phyloP scores from a whole-genome alignment of 2,329 filamentous ascomycete species.

The Sarocladium oryzae region DNA sequence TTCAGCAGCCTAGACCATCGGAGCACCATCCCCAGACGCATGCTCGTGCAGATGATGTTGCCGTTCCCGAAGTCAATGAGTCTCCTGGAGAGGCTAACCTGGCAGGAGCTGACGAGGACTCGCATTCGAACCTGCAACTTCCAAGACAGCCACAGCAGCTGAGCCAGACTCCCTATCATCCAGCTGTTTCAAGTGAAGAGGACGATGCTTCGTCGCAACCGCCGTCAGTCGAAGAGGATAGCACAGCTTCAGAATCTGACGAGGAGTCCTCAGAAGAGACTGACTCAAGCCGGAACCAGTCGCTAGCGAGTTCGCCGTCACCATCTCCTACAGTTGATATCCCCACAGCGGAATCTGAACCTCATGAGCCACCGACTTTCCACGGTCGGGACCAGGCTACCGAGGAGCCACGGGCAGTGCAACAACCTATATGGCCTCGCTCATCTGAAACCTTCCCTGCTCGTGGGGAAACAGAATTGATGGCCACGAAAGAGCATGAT shows the following conservation, averaged over 20 bases:
- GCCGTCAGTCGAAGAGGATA: not conserved
- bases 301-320: not conserved
- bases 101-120: too few relatives aligned
- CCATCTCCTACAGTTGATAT: not conserved
- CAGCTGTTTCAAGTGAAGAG: not conserved
- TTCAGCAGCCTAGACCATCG: too few relatives aligned
- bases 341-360: not conserved
- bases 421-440: not conserved
- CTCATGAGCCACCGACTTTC: not conserved
- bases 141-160: not conserved
- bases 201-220: slow-evolving; percentile 31
- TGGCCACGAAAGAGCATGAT: not conserved
- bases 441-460: too few relatives aligned
- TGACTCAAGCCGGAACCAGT: not conserved
- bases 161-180: not conserved
- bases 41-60: too few relatives aligned
- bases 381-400: not conserved
- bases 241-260: not conserved
- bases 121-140: too few relatives aligned
- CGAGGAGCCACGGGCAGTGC: not conserved
- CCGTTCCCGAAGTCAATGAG: too few relatives aligned
- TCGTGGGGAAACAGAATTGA: not conserved
- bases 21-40: too few relatives aligned
- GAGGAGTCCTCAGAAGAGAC: not conserved
- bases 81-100: too few relatives aligned